A percentile compares a stretch with the other conserved stretches of the same genome.
Conservation (phyloP, 352 stramenopile genomes). For the Globisporangium mamillatum region DNA sequence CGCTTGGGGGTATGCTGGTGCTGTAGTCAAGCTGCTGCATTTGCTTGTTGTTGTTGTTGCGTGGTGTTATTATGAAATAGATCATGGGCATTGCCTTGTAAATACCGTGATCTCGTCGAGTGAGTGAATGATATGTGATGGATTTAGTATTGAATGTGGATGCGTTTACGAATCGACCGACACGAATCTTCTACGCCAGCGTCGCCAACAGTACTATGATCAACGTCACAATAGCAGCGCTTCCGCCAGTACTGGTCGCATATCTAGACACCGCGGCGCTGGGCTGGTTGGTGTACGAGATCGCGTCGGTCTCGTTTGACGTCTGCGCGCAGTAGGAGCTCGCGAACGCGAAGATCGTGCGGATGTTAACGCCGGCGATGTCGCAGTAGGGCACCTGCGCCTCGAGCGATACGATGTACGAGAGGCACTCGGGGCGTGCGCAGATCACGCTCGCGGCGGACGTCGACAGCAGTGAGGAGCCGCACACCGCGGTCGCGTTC, state of each 20-base stretch:
- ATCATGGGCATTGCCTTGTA: not conserved
- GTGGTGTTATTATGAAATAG: not conserved
- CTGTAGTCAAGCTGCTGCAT: not conserved
- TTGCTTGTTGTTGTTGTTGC: not conserved
- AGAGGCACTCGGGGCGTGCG: constrained; percentile 10
- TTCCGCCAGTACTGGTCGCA: not conserved
- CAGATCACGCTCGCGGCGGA: constrained; percentile 7
- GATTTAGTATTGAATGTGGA: not conserved
- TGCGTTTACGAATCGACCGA: not conserved
- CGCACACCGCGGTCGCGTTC: constrained; percentile 16
- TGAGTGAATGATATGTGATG: not conserved
- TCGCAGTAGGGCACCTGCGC: constrained; percentile 20
- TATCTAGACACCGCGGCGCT: not conserved
- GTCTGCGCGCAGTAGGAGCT: constrained; percentile 13
- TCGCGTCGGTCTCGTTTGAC: constrained; percentile 13
- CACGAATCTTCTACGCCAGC: not conserved
- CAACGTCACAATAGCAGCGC: not conserved
- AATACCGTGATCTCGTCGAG: not conserved
- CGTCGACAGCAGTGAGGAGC: constrained; percentile 8
- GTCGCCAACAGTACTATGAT: not conserved
- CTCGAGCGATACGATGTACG: constrained; percentile 15
- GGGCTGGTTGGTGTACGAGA: constrained; percentile 14
- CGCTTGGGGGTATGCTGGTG: not conserved
- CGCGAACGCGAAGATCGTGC: constrained; percentile 13
- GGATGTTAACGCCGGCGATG: constrained; percentile 12